Base-by-base conservation (phyloP, 2,329 filamentous ascomycete species). In the Phyllosticta citriasiana region DNA sequence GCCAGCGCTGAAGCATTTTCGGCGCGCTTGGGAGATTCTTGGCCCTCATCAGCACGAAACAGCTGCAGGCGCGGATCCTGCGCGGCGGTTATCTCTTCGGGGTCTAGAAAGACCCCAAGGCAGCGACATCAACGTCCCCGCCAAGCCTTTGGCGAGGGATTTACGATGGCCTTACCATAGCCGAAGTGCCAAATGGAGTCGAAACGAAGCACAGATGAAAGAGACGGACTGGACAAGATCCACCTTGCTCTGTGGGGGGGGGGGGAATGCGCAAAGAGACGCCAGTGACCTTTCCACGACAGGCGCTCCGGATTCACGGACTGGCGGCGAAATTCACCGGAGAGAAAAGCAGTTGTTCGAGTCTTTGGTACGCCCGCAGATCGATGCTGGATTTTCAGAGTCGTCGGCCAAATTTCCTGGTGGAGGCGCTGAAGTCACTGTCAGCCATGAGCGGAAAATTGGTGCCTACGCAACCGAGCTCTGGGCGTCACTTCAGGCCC, bases 21-120 rank as follows among this genome's bases (percentile, higher is more conserved):
- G 40, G 40, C 3, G 40, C 14, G 54, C 50, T 61, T 57, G 30
- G 59, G 12, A n/a, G 6, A 24, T 7, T 14, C 59, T 61, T 40
- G 59, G 55, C 55, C 40, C 22, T 54, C 59, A 61, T 61, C 55
- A 57, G 59, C n/a, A 50, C 55, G 59, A 61, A 61, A 61, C 59
- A 57, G 55, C n/a, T 27, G 58, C 35, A 40, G n/a, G 58, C 53
- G 58, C 27, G 22, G 35, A 53, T 53, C 40, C 16, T 47, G 14
- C 40, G 40, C 40, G 40, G 40, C 40, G 40, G 40, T 14, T n/a
- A 47, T 47, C 40, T 47, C 7, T n/a, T 47, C 40, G 40, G 40
- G 40, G 40, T 47, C 40, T 47, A 19, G 40, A 47, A 47, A 47
- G 40, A 47, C 40, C 40, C 16, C 40, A 19, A 5, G 14, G 40